Conservation (phyloP, 345 rosid genomes). For the Heritiera littoralis region DNA sequence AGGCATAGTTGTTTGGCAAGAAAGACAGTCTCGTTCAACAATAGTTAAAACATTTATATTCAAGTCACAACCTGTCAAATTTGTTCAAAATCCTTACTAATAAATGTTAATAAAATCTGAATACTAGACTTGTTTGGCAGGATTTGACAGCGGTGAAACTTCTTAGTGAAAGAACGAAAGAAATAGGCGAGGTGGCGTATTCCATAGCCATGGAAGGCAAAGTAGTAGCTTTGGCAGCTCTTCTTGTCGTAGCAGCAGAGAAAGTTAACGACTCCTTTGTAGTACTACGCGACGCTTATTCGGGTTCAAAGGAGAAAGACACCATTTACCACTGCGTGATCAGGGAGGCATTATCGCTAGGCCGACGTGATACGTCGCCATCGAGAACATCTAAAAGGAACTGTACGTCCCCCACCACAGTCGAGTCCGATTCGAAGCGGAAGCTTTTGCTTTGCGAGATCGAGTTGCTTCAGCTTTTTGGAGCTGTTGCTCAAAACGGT, state of each 20-base stretch:
- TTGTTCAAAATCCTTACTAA: background rate
- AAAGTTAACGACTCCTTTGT: constrained; percentile 47
- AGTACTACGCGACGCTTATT: constrained; percentile 38
- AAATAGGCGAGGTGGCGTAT: constrained; percentile 52
- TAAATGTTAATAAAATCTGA: background rate
- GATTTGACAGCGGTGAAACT: constrained; percentile 58
- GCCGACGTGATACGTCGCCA: constrained; percentile 29
- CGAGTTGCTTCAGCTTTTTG: constrained; percentile 74
- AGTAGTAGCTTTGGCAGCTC: constrained; percentile 52
- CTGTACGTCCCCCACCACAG: constrained; percentile 20
- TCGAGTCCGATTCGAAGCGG: constrained; percentile 41
- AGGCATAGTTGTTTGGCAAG: background rate
- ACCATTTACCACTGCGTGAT: constrained; percentile 67
- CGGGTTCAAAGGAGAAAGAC: constrained; percentile 43
- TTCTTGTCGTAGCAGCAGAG: constrained; percentile 56
- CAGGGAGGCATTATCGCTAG: constrained; percentile 47
- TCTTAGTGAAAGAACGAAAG: constrained; percentile 62
- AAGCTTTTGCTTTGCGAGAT: constrained; percentile 64
- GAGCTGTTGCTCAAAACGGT: constrained; percentile 38
- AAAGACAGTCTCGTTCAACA: background rate
- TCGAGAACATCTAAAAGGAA: constrained; percentile 28
- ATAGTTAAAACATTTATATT: too few relatives aligned
- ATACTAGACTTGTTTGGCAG: constrained; percentile 25
- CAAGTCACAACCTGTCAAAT: background rate
- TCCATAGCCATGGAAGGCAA: constrained; percentile 50